A percentile compares a stretch with the other conserved stretches of the same genome.
phyloP scores from a whole-genome alignment of 1,284 basidiomycete species.

The Fomitopsis betulina region DNA sequence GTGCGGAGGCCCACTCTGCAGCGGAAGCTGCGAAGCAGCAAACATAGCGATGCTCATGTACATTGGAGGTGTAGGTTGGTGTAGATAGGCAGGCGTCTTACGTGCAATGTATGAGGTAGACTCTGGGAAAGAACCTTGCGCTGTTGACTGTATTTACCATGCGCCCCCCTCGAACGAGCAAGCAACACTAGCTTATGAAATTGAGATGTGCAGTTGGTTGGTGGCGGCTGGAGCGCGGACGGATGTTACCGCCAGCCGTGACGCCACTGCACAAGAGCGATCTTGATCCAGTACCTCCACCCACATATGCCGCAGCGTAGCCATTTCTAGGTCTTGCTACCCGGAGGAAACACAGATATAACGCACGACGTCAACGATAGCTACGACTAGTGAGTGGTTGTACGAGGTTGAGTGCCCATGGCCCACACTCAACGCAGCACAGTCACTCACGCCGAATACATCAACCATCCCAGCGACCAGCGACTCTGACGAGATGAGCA shows the following conservation, averaged over 20 bases:
- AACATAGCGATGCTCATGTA: neutral
- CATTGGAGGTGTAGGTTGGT: neutral
- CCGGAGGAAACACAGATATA: neutral
- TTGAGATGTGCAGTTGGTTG: no score
- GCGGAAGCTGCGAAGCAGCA: constrained; percentile 16
- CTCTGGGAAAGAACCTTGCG: no score
- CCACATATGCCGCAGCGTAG: neutral
- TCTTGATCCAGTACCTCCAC: neutral
- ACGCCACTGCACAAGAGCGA: neutral
- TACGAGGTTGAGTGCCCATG: neutral
- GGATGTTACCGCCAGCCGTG: no score
- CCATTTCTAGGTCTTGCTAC: neutral
- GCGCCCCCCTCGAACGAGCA: neutral
- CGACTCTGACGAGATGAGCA: constrained; percentile 16
- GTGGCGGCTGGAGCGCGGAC: no score
- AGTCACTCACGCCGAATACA: neutral
- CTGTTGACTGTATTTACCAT: neutral
- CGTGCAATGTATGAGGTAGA: neutral
- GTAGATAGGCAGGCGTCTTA: neutral
- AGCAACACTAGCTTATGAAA: no score
- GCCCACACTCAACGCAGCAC: neutral
- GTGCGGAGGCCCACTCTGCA: constrained; percentile 8
- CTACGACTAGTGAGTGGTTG: neutral
- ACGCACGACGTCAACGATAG: neutral
- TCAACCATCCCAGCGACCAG: neutral